phyloP scores from a whole-genome alignment of 345 rosid genomes.

The Corchorus olitorius region DNA sequence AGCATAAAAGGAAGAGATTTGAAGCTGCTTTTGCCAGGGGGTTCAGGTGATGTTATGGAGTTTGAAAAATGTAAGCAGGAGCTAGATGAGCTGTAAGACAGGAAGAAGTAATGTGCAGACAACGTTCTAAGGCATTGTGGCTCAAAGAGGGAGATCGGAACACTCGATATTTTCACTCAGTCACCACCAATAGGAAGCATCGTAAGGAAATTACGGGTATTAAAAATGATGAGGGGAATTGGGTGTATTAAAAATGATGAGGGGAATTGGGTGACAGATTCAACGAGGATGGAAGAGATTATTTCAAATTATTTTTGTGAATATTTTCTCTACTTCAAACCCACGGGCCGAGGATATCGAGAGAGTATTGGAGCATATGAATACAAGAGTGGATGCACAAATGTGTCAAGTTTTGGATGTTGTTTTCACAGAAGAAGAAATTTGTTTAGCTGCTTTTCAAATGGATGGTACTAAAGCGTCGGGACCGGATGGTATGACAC shows the following conservation, averaged over 20 bases:
- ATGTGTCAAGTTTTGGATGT: neutral
- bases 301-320: no score
- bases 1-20: neutral
- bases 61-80: neutral
- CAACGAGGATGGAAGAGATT: neutral
- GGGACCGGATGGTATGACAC: neutral
- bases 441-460: neutral
- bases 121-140: neutral
- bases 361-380: neutral
- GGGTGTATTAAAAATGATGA: neutral
- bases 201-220: neutral
- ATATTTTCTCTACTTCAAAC: neutral
- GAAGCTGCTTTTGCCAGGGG: neutral
- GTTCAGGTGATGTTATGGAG: neutral
- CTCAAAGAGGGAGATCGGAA: neutral
- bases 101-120: neutral
- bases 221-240: neutral
- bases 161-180: neutral
- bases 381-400: neutral
- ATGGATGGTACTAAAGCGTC: neutral
- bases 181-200: neutral
- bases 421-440: neutral
- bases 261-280: neutral
- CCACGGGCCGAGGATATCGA: neutral
- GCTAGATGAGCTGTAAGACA: neutral